Evolutionary conservation across 805 yeast species (phyloP).

Genomic region (Kodamaea hsintzibuensis): DNA sequence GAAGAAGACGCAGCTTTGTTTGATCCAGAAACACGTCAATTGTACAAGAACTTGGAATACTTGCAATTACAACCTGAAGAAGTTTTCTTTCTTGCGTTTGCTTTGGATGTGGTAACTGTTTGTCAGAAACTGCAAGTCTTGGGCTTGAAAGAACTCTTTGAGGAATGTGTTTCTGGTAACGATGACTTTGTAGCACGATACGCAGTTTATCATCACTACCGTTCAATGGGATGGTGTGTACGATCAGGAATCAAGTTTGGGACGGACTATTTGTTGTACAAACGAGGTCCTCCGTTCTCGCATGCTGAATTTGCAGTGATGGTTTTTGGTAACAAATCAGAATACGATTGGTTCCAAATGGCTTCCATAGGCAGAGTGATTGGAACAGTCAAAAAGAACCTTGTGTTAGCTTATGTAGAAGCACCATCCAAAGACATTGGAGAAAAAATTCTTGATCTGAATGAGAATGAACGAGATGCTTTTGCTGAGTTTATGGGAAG

Average conservation of each 20-base stretch:
- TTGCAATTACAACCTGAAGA: constrained; percentile 78
- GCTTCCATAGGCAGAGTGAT: constrained; percentile 76
- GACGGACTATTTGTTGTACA: constrained; percentile 77
- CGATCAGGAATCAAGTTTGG: constrained; percentile 92
- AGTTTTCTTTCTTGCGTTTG: constrained; percentile 65
- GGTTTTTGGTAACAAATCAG: constrained; percentile 42
- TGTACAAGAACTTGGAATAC: constrained; percentile 36
- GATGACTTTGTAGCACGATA: constrained; percentile 52
- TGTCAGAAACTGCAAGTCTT: constrained; percentile 6
- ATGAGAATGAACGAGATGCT: constrained; percentile 15
- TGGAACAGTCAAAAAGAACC: constrained; percentile 80
- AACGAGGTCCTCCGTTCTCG: constrained; percentile 91
- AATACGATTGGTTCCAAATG: constrained; percentile 54
- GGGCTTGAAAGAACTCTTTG: neutral
- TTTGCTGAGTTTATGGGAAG: constrained; percentile 35
- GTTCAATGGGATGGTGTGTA: constrained; percentile 93
- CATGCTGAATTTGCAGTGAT: constrained; percentile 86
- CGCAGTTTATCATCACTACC: constrained; percentile 80
- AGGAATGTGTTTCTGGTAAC: constrained; percentile 1
- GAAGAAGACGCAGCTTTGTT: constrained; percentile 19
- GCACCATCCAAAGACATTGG: neutral
- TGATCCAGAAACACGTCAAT: constrained; percentile 17
- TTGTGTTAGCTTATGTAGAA: constrained; percentile 69
- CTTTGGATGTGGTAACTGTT: constrained; percentile 50
- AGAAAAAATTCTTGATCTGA: neutral